Evolutionary conservation across 768 basidiomycete genomes (phyloP).

Genomic region (Lactarius sp.): DNA sequence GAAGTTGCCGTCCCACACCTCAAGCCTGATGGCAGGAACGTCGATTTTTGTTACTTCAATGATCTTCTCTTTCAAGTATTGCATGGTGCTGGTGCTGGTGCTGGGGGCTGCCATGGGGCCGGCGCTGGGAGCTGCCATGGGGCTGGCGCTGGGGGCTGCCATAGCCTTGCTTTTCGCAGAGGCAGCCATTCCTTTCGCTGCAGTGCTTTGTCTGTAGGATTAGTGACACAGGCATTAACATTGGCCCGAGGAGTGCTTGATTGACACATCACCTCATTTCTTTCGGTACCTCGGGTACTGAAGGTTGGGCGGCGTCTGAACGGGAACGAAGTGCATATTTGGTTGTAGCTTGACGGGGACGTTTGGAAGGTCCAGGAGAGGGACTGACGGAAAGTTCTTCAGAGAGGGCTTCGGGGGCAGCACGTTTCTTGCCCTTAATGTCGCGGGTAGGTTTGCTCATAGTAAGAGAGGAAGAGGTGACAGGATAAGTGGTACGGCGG

Average conservation of each 20-base stretch:
- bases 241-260: background rate
- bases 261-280: conserved; percentile 52
- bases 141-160: conserved; percentile 41
- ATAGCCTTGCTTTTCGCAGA: conserved; percentile 53
- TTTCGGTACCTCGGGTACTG: conserved; percentile 61
- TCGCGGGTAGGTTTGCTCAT: conserved; percentile 77
- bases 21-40: too few relatives aligned
- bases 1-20: too few relatives aligned
- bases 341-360: conserved; percentile 45
- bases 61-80: too few relatives aligned
- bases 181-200: conserved; percentile 35
- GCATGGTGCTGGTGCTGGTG: background rate
- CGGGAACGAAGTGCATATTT: conserved; percentile 67
- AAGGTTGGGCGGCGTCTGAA: conserved; percentile 37
- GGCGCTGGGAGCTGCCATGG: conserved; percentile 47
- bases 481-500: conserved; percentile 50
- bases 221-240: conserved; percentile 15
- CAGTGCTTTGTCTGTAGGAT: conserved; percentile 43
- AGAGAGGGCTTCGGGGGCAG: conserved; percentile 61
- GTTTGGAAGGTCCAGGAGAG: conserved; percentile 51
- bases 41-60: too few relatives aligned
- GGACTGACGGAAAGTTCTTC: conserved; percentile 53
- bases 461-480: conserved; percentile 41
- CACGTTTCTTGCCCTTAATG: conserved; percentile 90
- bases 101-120: conserved; percentile 46